A percentile compares a stretch with the other conserved stretches of the same genome.
phyloP scores from a whole-genome alignment of 305 asterid genomes.

The Solanum hybrid region DNA sequence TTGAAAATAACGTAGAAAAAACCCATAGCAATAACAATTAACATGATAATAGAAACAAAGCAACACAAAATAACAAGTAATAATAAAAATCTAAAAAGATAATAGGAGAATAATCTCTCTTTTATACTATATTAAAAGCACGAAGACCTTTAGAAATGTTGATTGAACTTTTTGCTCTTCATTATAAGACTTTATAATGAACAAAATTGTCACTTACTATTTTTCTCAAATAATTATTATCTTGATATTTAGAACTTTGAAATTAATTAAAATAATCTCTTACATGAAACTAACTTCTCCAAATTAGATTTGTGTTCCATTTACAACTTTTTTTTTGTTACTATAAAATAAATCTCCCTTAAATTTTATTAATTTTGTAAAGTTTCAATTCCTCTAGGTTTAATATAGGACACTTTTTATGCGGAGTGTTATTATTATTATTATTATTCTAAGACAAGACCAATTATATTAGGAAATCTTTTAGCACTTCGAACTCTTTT shows the following conservation, averaged over 20 bases:
- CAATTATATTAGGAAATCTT: neutral
- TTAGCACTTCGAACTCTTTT: neutral
- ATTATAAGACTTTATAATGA: no score
- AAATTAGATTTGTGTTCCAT: neutral
- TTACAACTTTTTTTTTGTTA: neutral
- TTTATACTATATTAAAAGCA: neutral
- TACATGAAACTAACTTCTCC: neutral
- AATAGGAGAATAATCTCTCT: neutral
- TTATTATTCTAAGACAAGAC: neutral
- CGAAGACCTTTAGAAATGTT: neutral
- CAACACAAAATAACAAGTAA: neutral
- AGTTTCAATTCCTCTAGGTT: neutral
- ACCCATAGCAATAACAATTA: neutral
- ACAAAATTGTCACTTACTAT: neutral
- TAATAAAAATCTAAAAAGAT: neutral
- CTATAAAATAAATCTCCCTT: neutral
- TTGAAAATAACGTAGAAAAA: neutral
- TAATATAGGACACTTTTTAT: neutral
- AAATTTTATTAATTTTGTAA: no score
- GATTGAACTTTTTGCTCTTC: neutral
- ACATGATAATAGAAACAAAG: neutral
- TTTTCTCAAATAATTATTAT: no score
- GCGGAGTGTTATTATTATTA: neutral
- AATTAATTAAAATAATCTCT: no score
- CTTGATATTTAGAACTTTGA: neutral